phyloP scores from a whole-genome alignment of 163 green algal species.

The Prototheca cutis region DNA sequence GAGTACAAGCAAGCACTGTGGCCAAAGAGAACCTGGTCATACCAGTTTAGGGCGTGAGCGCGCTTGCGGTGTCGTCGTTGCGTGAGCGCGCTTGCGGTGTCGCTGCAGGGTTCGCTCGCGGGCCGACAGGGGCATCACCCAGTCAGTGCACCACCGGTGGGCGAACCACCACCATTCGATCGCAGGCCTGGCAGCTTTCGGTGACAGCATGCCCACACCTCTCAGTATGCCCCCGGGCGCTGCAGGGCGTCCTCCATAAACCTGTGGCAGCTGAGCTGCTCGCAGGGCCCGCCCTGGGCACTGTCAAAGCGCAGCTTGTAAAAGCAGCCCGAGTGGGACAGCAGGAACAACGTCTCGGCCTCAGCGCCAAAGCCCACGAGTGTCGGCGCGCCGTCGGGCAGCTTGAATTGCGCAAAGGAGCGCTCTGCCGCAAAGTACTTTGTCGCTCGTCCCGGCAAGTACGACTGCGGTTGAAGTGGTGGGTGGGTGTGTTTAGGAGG shows the following conservation, averaged over 20 bases:
- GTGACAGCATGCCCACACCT: background rate
- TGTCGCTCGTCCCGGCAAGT: constrained; percentile 15
- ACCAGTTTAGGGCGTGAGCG: background rate
- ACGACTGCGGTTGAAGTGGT: constrained; percentile 5
- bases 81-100: background rate
- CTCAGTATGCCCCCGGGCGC: background rate
- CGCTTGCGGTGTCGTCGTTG: background rate
- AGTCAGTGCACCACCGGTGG: background rate
- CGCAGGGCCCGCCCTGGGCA: constrained; percentile 49
- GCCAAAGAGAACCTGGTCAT: too few relatives aligned
- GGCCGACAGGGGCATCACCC: background rate
- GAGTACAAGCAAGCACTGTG: too few relatives aligned
- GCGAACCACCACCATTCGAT: background rate
- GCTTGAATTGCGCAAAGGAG: constrained; percentile 84
- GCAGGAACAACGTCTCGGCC: constrained; percentile 59
- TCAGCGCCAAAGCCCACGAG: constrained; percentile 71
- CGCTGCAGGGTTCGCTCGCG: background rate
- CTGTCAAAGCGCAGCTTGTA: constrained; percentile 65
- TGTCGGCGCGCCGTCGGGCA: constrained; percentile 42
- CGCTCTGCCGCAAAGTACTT: constrained; percentile 87
- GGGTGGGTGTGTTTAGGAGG: constrained; percentile 2
- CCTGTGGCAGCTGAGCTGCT: constrained; percentile 30
- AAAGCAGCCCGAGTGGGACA: constrained; percentile 56
- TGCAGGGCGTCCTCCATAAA: constrained; percentile 32
- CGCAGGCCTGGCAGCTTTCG: too few relatives aligned